Evolutionary conservation across 2,329 filamentous ascomycete species (phyloP).

Genomic region (Penicillium italicum): DNA sequence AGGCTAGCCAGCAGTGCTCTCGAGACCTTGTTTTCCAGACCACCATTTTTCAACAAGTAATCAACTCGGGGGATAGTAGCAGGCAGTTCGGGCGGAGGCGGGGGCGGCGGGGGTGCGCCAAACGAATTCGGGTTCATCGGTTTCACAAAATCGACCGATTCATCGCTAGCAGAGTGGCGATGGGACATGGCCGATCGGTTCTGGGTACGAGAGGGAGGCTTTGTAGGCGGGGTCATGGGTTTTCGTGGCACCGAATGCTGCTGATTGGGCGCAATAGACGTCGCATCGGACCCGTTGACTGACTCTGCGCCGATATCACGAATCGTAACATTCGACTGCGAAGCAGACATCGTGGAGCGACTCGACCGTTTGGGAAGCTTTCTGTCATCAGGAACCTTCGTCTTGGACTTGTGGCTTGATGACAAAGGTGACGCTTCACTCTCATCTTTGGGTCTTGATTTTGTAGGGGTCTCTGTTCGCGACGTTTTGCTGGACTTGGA

Average conservation of each 20-base stretch:
- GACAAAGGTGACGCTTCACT: conserved; percentile 36
- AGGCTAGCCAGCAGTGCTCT: conserved; percentile 61
- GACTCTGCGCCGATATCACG: conserved; percentile 37
- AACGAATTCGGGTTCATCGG: conserved; percentile 31
- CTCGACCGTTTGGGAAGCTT: conserved; percentile 35
- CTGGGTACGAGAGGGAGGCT: conserved; percentile 37
- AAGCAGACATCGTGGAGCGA: conserved; percentile 32
- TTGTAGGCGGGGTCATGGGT: conserved; percentile 29
- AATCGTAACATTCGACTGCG: conserved; percentile 36
- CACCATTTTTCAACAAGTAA: conserved; percentile 86
- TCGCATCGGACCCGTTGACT: conserved; percentile 44
- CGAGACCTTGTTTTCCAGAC: conserved; percentile 67
- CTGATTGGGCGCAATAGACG: conserved; percentile 46
- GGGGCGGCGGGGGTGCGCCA: conserved; percentile 63
- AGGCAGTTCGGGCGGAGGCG: conserved; percentile 64
- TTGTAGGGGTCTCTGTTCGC: conserved; percentile 39
- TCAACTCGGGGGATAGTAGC: conserved; percentile 78
- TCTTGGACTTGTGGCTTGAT: conserved; percentile 34
- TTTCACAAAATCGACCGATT: conserved; percentile 34
- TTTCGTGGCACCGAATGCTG: conserved; percentile 32
- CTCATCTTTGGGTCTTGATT: conserved; percentile 35
- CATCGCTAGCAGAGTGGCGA: conserved; percentile 35
- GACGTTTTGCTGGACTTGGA: conserved; percentile 37
- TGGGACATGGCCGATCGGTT: conserved; percentile 32
- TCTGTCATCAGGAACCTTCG: conserved; percentile 31